These are phyloP conservation scores for Favolaschia claudopus DNA, from an alignment of 768 basidiomycete species.

Conservation along the genomic window DNA sequence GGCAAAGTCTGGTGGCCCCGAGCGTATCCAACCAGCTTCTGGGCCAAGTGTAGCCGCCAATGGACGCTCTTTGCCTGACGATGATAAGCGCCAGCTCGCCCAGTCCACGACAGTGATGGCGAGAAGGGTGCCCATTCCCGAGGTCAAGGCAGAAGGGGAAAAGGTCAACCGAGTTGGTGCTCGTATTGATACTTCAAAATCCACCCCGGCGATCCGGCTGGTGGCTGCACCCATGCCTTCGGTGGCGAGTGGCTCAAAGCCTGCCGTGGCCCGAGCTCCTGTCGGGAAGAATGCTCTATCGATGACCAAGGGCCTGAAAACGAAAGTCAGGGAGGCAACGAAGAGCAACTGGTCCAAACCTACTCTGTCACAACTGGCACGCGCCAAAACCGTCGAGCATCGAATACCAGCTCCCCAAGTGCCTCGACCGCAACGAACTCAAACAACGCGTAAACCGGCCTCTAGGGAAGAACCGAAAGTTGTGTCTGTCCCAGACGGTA, in stretches of 20 bases:
- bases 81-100: not conserved
- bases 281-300: not conserved
- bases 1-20: not conserved
- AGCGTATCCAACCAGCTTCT: constrained; percentile 10
- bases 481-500: too few species aligned
- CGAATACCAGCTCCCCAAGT: constrained; percentile 19
- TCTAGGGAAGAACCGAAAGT: constrained; percentile 7
- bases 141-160: constrained; percentile 5
- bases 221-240: not conserved
- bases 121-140: constrained; percentile 13
- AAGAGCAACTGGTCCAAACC: constrained; percentile 20
- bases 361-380: constrained; percentile 23
- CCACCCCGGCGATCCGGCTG: constrained; percentile 23
- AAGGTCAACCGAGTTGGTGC: constrained; percentile 11
- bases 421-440: not conserved
- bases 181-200: constrained; percentile 18
- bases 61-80: constrained; percentile 5
- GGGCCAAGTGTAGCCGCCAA: not conserved
- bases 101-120: constrained; percentile 8
- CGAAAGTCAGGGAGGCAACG: constrained; percentile 13
- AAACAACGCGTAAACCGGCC: constrained; percentile 11
- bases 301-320: not conserved
- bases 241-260: not conserved
- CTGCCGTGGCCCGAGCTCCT: not conserved
- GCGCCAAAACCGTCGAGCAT: constrained; percentile 20